Percentiles rank a stretch among this genome's conserved stretches.
These are phyloP conservation scores for Alternaria brassicae DNA, from an alignment of 2,329 filamentous ascomycete genomes.

Conservation along the genomic window DNA sequence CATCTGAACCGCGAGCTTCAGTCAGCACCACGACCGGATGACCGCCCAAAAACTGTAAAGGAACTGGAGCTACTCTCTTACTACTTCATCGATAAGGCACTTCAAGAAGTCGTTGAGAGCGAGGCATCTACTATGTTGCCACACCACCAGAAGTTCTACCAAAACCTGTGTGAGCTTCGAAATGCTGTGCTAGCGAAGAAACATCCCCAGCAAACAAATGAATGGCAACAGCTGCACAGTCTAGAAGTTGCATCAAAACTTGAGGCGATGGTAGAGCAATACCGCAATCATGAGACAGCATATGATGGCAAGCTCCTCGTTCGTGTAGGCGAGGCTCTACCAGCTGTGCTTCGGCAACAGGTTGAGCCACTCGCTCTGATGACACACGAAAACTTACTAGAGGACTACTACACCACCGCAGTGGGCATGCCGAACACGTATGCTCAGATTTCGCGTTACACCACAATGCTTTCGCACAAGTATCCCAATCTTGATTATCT, in stretches of 20 bases:
- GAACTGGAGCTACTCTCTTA: slow-evolving; percentile 22
- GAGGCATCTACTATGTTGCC: slow-evolving; percentile 17
- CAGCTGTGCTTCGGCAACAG: slow-evolving; percentile 19
- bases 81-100: slow-evolving; percentile 17
- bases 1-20: slow-evolving; percentile 16
- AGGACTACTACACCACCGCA: slow-evolving; percentile 23
- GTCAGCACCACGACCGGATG: slow-evolving; percentile 10
- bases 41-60: slow-evolving; percentile 13
- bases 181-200: slow-evolving; percentile 4
- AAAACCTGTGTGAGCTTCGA: slow-evolving; percentile 11
- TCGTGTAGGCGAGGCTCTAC: slow-evolving; percentile 18
- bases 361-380: slow-evolving; percentile 23
- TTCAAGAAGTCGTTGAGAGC: slow-evolving; percentile 5
- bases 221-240: slow-evolving; percentile 17
- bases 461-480: slow-evolving; percentile 22
- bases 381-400: slow-evolving; percentile 23
- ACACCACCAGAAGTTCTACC: slow-evolving; percentile 21
- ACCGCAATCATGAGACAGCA: slow-evolving; percentile 16
- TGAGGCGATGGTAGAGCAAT: slow-evolving; percentile 11
- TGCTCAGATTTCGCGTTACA: slow-evolving; percentile 21
- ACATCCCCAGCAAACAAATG: slow-evolving; percentile 23
- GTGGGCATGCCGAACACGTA: slow-evolving; percentile 26
- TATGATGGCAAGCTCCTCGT: slow-evolving; percentile 25
- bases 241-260: slow-evolving; percentile 10
- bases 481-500: slow-evolving; percentile 23